phyloP scores from a whole-genome alignment of 495 filamentous ascomycete genomes.

The Hypoxylon fragiforme region DNA sequence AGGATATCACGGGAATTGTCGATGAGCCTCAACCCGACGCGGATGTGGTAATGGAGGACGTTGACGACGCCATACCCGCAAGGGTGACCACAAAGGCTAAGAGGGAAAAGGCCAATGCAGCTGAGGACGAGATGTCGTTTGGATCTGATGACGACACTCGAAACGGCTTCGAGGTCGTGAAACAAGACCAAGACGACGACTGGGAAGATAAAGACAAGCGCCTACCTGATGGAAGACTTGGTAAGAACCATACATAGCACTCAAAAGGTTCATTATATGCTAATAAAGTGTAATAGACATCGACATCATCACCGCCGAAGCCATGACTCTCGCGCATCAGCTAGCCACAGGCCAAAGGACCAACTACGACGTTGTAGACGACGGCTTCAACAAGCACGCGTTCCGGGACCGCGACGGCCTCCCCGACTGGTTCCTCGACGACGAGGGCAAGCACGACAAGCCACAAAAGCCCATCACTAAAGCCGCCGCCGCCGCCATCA shows the following conservation, averaged over 20 bases:
- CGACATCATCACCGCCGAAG: slow-evolving; percentile 97
- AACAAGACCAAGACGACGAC: slow-evolving; percentile 57
- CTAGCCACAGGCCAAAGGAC: slow-evolving; percentile 85
- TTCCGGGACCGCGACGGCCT: slow-evolving; percentile 92
- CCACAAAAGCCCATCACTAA: slow-evolving; percentile 85
- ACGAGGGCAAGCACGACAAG: slow-evolving; percentile 82
- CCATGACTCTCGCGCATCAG: slow-evolving; percentile 95
- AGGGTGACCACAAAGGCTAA: slow-evolving; percentile 25
- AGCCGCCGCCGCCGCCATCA: slow-evolving; percentile 88
- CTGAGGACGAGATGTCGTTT: slow-evolving; percentile 37
- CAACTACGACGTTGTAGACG: slow-evolving; percentile 76
- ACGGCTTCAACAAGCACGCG: slow-evolving; percentile 87
- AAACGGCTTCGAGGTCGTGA: slow-evolving; percentile 59
- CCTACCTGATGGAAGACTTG: slow-evolving; percentile 66
- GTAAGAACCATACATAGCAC: slow-evolving; percentile 50
- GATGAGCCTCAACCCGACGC: slow-evolving; percentile 49
- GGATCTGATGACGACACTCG: slow-evolving; percentile 50
- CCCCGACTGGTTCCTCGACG: slow-evolving; percentile 97
- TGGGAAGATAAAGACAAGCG: slow-evolving; percentile 71
- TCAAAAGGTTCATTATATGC: slow-evolving; percentile 8
- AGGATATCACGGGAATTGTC: slow-evolving; percentile 67
- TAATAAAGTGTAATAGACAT: slow-evolving; percentile 67
- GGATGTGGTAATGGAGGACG: slow-evolving; percentile 56
- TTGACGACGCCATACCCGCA: slow-evolving; percentile 24
- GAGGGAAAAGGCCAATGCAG: slow-evolving; percentile 20